Conservation (phyloP, 1,284 basidiomycete genomes). For the Waitea zeae region DNA sequence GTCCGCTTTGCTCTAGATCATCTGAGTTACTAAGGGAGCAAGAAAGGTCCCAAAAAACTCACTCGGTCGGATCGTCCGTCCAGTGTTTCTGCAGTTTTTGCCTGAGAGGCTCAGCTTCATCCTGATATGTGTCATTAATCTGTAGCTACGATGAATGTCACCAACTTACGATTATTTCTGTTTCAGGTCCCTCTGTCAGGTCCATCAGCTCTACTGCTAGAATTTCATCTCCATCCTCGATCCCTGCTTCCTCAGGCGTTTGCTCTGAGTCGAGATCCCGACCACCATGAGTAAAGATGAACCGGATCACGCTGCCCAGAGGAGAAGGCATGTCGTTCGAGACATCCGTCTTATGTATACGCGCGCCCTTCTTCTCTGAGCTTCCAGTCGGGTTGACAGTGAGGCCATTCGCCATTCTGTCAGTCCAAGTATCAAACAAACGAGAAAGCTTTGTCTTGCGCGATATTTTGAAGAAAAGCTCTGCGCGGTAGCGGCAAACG, state of each 20-base stretch:
- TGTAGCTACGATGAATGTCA: no score
- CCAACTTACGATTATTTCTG: slow-evolving; percentile 43
- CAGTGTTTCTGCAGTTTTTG: slow-evolving; percentile 62
- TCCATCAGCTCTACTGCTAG: slow-evolving; percentile 77
- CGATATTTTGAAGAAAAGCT: slow-evolving; percentile 77
- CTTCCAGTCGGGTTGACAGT: slow-evolving; percentile 10
- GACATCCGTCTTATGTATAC: slow-evolving; percentile 24
- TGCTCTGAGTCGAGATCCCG: slow-evolving; percentile 54
- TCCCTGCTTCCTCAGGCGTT: slow-evolving; percentile 68
- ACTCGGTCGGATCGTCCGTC: slow-evolving; percentile 58
- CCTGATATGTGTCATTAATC: slow-evolving; percentile 26
- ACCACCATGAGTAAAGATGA: slow-evolving; percentile 68
- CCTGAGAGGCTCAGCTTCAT: slow-evolving; percentile 37
- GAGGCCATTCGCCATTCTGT: slow-evolving; percentile 54
- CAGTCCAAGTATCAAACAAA: slow-evolving; percentile 73
- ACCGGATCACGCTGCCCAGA: slow-evolving; percentile 34
- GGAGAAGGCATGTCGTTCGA: slow-evolving; percentile 17
- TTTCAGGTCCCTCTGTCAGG: slow-evolving; percentile 45
- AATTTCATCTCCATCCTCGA: slow-evolving; percentile 74
- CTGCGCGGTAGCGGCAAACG: slow-evolving; percentile 69
- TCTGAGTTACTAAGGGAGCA: slow-evolving; percentile 3
- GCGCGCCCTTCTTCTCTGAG: slow-evolving; percentile 11
- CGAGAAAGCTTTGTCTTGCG: slow-evolving; percentile 69
- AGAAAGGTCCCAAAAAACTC: no score
- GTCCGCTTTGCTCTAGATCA: slow-evolving; percentile 43